phyloP scores from a whole-genome alignment of 306 rosid species.

The Ochetophila trinervis region DNA sequence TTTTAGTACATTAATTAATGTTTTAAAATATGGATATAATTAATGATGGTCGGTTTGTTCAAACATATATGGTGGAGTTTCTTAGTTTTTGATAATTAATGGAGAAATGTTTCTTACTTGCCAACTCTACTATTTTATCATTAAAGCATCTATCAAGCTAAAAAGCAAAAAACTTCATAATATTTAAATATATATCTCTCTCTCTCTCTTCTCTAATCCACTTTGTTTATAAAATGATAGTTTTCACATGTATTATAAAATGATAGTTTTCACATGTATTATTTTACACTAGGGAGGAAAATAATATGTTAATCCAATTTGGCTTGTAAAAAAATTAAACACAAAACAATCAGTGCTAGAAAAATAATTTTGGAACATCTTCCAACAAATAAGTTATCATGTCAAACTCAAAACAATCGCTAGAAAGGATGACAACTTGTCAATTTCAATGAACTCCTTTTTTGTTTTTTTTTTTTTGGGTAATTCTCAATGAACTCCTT shows the following conservation, averaged over 20 bases:
- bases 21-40: neutral
- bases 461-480: too few species aligned
- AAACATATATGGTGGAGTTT: neutral
- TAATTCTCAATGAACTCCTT: neutral
- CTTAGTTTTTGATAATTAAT: neutral
- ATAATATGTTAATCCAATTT: neutral
- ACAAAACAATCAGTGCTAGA: neutral
- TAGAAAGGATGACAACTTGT: constrained; percentile 20
- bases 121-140: constrained; percentile 4
- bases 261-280: constrained; percentile 12
- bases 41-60: neutral
- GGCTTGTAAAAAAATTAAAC: neutral
- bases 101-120: constrained; percentile 4
- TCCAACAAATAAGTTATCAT: neutral
- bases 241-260: neutral
- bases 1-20: neutral
- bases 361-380: neutral
- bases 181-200: neutral
- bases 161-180: too few species aligned
- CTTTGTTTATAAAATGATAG: neutral
- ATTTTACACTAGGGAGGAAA: neutral
- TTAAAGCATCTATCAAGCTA: neutral
- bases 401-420: neutral
- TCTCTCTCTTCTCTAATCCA: neutral
- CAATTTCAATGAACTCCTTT: constrained; percentile 1